Conservation (phyloP, 441 rosid genomes). For the Syzygium syzygioides region DNA sequence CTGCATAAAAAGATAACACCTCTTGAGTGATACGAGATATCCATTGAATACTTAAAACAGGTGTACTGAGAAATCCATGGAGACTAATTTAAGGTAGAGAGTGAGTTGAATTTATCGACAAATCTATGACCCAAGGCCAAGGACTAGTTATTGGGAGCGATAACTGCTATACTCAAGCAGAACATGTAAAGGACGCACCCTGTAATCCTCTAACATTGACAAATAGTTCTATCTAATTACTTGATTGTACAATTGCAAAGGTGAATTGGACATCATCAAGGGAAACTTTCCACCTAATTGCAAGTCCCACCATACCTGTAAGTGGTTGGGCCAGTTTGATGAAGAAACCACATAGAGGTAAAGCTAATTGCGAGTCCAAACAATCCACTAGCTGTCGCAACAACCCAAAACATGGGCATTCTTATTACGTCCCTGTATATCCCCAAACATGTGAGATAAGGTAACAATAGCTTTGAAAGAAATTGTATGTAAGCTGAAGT, state of each 20-base stretch:
- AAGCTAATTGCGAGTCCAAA: slow-evolving; percentile 92
- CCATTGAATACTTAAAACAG: not conserved
- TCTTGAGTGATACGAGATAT: not conserved
- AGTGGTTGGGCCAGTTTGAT: slow-evolving; percentile 94
- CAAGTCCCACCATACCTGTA: slow-evolving; percentile 42
- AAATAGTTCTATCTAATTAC: not conserved
- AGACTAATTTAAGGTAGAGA: not conserved
- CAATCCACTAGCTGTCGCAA: slow-evolving; percentile 79
- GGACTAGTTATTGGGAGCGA: not conserved
- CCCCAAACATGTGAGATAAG: not conserved
- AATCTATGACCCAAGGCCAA: not conserved
- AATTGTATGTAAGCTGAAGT: not conserved
- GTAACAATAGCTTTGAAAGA: not conserved
- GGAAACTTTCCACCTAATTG: not conserved
- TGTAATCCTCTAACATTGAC: not conserved
- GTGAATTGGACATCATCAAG: not conserved
- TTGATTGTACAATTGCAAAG: not conserved
- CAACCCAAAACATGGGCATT: slow-evolving; percentile 79
- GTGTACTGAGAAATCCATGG: not conserved
- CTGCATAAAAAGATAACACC: not conserved
- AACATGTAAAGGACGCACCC: not conserved
- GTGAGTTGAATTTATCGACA: not conserved
- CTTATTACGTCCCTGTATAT: slow-evolving; percentile 53
- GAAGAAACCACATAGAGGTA: slow-evolving; percentile 94
- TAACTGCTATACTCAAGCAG: not conserved